Base-by-base conservation (phyloP, 176 grass and related monocot species). In the Phoenix roebelenii region DNA sequence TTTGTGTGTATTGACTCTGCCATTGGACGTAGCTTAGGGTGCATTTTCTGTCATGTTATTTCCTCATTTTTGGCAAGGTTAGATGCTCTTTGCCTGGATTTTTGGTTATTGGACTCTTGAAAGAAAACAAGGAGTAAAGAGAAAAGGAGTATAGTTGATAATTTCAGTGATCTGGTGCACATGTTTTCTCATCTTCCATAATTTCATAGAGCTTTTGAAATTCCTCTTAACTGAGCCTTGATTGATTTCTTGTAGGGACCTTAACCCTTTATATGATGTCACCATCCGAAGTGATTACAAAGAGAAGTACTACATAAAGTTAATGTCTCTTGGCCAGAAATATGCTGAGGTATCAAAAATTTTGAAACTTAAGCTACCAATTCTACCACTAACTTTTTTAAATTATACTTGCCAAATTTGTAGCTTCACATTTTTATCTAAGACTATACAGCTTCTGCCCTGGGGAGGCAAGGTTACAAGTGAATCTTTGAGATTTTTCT, bases 401-500 rank as follows among this genome's bases (percentile, higher is more conserved):
- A 52, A 70, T 14, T 39, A 51, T 71, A 59, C 51, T 79, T 77
- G 58, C 77, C 77, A 64, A 83, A 77, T 76, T 24, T 72, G 55
- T 79, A 81, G 77, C 60, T 75, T 29, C 10, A 29, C 63, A 61
- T 64, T 67, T 80, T 89, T 85, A 77, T 68, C 74, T 85, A 83
- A 92, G 55, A 57, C 76, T 83, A 81, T 98, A 69, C 93, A 98
- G 82, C 78, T 85, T 79, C 75, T 98, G 16, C 88, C 93, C 54
- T 98, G 93, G 93, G 93, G 93, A 25, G 93, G 93, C 57, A 98
- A 92, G 63, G 72, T 98, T 74, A 98, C 93, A 26, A 85, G 87
- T 3, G 84, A 98, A 54, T 92, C 87, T 6, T 22, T 92, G 73
- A 89, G 50, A 73, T 92, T 98, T 77, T 98, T 98, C 82, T 98